Evolutionary conservation across 108 stramenopile genomes (phyloP).

Genomic region (Skeletonema menzelii): DNA sequence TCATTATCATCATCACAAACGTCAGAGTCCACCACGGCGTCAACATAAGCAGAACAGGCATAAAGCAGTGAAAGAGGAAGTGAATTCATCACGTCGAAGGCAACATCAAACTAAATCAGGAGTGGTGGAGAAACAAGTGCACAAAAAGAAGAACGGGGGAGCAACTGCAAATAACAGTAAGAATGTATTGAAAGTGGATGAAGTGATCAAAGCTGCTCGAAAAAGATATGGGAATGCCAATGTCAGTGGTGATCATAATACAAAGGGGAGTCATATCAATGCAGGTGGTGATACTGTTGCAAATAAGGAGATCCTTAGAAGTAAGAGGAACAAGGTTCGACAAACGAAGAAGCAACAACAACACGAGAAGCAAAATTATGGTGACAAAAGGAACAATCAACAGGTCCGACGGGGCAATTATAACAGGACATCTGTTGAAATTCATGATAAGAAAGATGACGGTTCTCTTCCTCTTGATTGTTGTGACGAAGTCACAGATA

Average conservation of each 20-base stretch:
- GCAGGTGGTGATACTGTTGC: not conserved
- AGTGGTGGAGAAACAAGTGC: slow-evolving; percentile 57
- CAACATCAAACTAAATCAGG: not conserved
- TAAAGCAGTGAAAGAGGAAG: no score
- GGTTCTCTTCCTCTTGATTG: not conserved
- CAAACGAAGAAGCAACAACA: slow-evolving; percentile 1
- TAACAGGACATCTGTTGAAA: not conserved
- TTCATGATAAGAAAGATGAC: not conserved
- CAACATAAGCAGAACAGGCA: no score
- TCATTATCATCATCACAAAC: no score
- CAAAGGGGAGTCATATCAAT: not conserved
- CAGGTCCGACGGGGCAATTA: not conserved
- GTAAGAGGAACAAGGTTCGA: not conserved
- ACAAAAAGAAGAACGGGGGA: slow-evolving; percentile 81
- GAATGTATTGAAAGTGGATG: not conserved
- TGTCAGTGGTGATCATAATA: not conserved
- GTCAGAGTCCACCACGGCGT: no score
- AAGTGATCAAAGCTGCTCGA: not conserved
- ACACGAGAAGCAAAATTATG: slow-evolving; percentile 8
- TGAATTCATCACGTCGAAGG: not conserved
- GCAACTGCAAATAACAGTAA: slow-evolving; percentile 45
- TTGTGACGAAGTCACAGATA: not conserved
- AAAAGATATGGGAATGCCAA: not conserved
- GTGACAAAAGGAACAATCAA: slow-evolving; percentile 1
- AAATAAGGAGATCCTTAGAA: slow-evolving; percentile 1